Conservation (phyloP, 2,329 filamentous ascomycete species). For the Rhynchosporium agropyri region DNA sequence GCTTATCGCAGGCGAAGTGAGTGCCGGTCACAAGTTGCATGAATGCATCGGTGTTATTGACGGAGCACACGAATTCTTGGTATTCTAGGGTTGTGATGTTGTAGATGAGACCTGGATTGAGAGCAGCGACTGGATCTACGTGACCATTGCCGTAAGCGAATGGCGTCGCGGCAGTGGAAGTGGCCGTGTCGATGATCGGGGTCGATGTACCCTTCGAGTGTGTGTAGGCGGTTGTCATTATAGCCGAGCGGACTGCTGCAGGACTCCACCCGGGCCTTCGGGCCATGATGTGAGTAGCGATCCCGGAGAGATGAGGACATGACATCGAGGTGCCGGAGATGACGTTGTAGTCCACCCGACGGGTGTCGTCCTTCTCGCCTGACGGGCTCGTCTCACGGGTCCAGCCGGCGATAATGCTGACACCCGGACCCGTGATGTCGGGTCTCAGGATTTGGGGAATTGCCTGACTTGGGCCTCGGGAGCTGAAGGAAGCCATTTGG, state of each 20-base stretch:
- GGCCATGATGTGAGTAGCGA: neutral
- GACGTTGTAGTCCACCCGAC: neutral
- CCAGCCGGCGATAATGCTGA: neutral
- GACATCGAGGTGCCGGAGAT: conserved; percentile 3
- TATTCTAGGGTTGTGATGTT: neutral
- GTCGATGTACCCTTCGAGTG: neutral
- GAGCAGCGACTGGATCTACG: conserved; percentile 2
- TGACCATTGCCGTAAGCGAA: neutral
- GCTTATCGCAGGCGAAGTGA: neutral
- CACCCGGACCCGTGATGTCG: neutral
- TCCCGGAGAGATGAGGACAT: neutral
- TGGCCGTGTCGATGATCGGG: neutral
- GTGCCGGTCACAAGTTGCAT: neutral
- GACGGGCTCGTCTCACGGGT: neutral
- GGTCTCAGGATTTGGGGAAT: conserved; percentile 2
- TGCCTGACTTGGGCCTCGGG: neutral
- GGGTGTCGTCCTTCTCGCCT: neutral
- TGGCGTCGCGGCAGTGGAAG: neutral
- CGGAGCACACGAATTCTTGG: neutral
- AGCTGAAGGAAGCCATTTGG: neutral
- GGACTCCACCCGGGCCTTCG: neutral
- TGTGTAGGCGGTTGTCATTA: neutral
- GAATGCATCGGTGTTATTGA: neutral
- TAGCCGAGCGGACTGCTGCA: neutral
- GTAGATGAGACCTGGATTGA: conserved; percentile 4